Percentiles rank a stretch among this genome's conserved stretches.
These are phyloP conservation scores for Pleurotus djamor DNA, from an alignment of 768 basidiomycete species.

Conservation along the genomic window DNA sequence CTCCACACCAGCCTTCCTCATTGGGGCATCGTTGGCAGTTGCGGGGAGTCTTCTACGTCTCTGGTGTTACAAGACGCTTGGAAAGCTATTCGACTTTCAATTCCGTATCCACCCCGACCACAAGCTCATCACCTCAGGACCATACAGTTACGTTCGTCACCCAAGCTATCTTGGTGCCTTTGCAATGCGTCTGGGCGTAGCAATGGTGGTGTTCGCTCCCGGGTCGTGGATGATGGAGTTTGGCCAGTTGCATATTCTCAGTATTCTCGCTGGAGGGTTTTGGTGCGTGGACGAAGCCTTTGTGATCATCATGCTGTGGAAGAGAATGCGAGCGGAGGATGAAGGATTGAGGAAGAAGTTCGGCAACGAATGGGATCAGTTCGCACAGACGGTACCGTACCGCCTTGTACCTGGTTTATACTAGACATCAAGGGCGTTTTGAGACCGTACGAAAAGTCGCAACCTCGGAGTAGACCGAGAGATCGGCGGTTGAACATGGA, in stretches of 20 bases:
- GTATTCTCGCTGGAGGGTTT: neutral
- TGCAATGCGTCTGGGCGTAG: neutral
- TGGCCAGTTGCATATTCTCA: neutral
- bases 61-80: conserved; percentile 4
- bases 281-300: neutral
- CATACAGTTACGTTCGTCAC: conserved; percentile 33
- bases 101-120: conserved; percentile 5
- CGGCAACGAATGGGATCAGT: conserved; percentile 32
- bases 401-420: neutral
- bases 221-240: conserved; percentile 10
- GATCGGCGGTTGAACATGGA: no score
- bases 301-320: neutral
- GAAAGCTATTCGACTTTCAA: conserved; percentile 11
- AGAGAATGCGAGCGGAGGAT: conserved; percentile 23
- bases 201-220: neutral
- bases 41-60: neutral
- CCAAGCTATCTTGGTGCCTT: conserved; percentile 20
- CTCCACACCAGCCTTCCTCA: neutral
- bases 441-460: no score
- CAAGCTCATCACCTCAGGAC: conserved; percentile 22
- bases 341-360: conserved; percentile 29
- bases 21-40: neutral
- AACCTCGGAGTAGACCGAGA: no score
- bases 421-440: neutral
- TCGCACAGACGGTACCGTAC: conserved; percentile 27